Conservation (phyloP, 768 basidiomycete genomes). For the Mycena epipterygia region DNA sequence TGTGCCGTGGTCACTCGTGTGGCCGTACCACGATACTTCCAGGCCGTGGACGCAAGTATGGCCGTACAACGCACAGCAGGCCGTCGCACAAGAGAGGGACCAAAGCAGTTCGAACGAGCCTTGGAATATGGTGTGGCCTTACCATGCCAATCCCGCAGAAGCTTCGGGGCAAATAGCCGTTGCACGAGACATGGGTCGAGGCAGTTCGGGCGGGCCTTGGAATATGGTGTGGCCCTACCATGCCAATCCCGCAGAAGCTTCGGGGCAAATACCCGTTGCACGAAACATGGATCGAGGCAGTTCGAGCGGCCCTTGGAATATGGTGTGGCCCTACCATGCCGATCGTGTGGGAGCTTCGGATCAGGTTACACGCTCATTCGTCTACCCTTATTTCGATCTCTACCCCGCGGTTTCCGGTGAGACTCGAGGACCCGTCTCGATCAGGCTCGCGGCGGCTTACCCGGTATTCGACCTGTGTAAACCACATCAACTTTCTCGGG, state of each 20-base stretch:
- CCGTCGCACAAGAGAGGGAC: not conserved
- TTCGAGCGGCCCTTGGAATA: slow-evolving; percentile 21
- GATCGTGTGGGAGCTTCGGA: not conserved
- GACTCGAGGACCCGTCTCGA: slow-evolving; percentile 8
- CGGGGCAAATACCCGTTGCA: slow-evolving; percentile 6
- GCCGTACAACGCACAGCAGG: slow-evolving; percentile 42
- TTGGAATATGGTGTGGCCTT: slow-evolving; percentile 36
- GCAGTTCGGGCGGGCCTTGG: slow-evolving; percentile 15
- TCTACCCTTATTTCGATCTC: slow-evolving; percentile 51
- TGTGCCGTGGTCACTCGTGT: slow-evolving; percentile 47
- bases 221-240: slow-evolving; percentile 35
- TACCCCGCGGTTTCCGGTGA: slow-evolving; percentile 42
- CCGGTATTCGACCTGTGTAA: slow-evolving; percentile 45
- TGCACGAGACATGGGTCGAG: not conserved
- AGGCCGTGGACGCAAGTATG: slow-evolving; percentile 50
- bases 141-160: slow-evolving; percentile 11
- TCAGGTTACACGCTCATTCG: slow-evolving; percentile 39
- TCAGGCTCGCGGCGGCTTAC: slow-evolving; percentile 35
- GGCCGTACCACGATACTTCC: slow-evolving; percentile 44
- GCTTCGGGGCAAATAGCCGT: too few relatives aligned
- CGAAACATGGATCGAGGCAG: not conserved
- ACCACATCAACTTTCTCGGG: not conserved
- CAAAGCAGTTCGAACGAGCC: not conserved
- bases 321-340: slow-evolving; percentile 32
- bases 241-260: not conserved